Percentiles rank a stretch among this genome's conserved stretches.
Evolutionary conservation across 139 green algal genomes (phyloP).

Genomic region (Micractinium conductrix): DNA sequence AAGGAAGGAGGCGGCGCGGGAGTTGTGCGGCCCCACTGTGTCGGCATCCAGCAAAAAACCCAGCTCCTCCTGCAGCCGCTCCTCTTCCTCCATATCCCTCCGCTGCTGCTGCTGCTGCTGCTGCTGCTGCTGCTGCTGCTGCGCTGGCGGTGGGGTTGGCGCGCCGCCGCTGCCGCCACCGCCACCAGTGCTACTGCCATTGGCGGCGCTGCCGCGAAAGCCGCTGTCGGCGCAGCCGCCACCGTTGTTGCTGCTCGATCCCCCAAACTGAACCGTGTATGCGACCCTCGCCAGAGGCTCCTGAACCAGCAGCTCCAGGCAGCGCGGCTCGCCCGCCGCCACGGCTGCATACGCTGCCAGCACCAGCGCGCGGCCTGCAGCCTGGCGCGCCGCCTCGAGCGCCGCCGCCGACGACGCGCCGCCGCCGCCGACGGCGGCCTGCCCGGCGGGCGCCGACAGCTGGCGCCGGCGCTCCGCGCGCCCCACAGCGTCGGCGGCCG

Average conservation of each 20-base stretch:
- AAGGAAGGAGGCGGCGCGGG: slow-evolving; percentile 9
- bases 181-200: not conserved
- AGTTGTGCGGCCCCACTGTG: not conserved
- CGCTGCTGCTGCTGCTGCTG: not conserved
- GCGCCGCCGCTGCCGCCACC: not conserved
- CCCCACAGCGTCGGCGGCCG: too few relatives aligned
- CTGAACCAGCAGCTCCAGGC: not conserved
- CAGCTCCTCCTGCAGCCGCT: slow-evolving; percentile 16
- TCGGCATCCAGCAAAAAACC: not conserved
- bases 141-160: too few relatives aligned
- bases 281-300: not conserved
- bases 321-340: not conserved
- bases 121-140: not conserved
- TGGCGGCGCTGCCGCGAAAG: too few relatives aligned
- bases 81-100: not conserved
- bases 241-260: too few relatives aligned
- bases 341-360: slow-evolving; percentile 12
- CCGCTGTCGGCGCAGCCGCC: too few relatives aligned
- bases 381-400: too few relatives aligned
- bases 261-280: not conserved
- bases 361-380: not conserved
- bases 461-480: too few relatives aligned
- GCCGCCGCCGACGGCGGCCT: too few relatives aligned
- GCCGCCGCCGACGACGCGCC: too few relatives aligned
- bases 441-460: too few relatives aligned